Evolutionary conservation across 2,329 filamentous ascomycete genomes (phyloP).

Genomic region (Penicillium decumbens): DNA sequence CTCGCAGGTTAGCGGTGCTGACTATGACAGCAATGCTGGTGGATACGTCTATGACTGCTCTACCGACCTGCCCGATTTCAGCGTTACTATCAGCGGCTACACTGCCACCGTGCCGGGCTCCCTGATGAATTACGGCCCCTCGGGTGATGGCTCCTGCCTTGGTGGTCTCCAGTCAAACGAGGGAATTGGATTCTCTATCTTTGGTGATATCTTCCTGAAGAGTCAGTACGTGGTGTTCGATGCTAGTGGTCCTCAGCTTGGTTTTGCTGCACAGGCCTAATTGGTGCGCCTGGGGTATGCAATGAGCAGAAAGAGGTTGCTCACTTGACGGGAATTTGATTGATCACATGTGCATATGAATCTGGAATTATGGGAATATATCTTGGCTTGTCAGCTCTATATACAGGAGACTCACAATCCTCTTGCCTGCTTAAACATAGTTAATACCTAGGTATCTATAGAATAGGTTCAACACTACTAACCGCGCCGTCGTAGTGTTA

Average conservation of each 20-base stretch:
- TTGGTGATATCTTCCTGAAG: conserved; percentile 76
- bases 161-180: conserved; percentile 65
- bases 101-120: conserved; percentile 50
- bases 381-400: too few relatives aligned
- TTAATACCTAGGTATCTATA: too few relatives aligned
- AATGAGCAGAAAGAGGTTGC: neutral
- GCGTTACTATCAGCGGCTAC: conserved; percentile 47
- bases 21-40: conserved; percentile 46
- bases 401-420: too few relatives aligned
- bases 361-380: too few relatives aligned
- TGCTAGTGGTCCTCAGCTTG: conserved; percentile 43
- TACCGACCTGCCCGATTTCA: conserved; percentile 49
- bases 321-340: neutral
- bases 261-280: conserved; percentile 43
- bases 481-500: too few relatives aligned
- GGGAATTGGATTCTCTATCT: conserved; percentile 59
- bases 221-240: conserved; percentile 69
- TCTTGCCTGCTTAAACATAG: too few relatives aligned
- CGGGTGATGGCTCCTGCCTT: conserved; percentile 53
- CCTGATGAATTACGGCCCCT: conserved; percentile 52
- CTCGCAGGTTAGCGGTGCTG: conserved; percentile 50
- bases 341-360: neutral
- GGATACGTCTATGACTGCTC: conserved; percentile 54
- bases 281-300: neutral
- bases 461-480: too few relatives aligned